Conservation (phyloP, 2,329 filamentous ascomycete genomes). For the Penicillium sp. region DNA sequence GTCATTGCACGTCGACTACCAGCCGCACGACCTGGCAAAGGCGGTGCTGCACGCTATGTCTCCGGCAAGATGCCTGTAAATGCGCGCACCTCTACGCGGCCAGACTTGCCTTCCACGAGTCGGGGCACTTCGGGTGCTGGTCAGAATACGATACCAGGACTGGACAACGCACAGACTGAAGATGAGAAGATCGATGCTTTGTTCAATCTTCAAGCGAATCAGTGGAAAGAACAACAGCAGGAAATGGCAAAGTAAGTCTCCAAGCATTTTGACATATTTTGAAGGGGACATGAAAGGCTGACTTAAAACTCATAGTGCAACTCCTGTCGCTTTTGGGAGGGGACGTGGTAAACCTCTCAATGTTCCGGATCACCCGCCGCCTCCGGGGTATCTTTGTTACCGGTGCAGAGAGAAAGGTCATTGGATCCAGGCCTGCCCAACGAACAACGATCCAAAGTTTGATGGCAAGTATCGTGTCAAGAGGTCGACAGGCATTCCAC, state of each 20-base stretch:
- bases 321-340: constrained; percentile 40
- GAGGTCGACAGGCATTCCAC: constrained; percentile 92
- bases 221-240: constrained; percentile 91
- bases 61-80: constrained; percentile 91
- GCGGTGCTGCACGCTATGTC: constrained; percentile 89
- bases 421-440: constrained; percentile 97
- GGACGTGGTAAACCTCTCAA: constrained; percentile 49
- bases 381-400: constrained; percentile 92
- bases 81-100: constrained; percentile 73
- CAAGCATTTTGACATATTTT: background rate
- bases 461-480: constrained; percentile 92
- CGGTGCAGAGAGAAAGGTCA: constrained; percentile 97
- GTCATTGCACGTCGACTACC: constrained; percentile 86
- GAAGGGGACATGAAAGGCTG: constrained; percentile 14
- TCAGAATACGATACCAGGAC: constrained; percentile 57
- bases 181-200: constrained; percentile 92
- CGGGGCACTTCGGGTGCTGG: constrained; percentile 34
- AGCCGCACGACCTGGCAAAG: constrained; percentile 77
- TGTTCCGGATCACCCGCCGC: constrained; percentile 88
- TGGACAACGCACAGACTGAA: constrained; percentile 80
- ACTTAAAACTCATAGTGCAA: constrained; percentile 36
- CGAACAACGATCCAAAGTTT: constrained; percentile 96
- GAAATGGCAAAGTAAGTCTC: constrained; percentile 73
- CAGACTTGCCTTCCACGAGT: constrained; percentile 51
- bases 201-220: constrained; percentile 81